Evolutionary conservation across 177 flowering plant species (phyloP).

Genomic region (Vitis hybrid): DNA sequence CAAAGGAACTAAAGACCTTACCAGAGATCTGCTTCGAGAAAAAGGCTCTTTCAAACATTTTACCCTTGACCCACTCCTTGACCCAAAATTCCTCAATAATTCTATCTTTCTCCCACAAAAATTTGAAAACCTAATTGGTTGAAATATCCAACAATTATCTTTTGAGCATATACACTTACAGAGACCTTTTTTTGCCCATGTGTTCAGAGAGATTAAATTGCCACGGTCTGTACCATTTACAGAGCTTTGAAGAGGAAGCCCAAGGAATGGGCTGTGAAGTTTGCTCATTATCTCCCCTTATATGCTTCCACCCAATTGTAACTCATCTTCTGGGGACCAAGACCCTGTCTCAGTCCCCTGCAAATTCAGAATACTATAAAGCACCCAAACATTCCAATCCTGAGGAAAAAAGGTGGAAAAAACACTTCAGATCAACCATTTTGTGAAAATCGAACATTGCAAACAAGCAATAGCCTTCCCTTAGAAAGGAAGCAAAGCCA

Average conservation of each 20-base stretch:
- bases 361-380: constrained; percentile 6
- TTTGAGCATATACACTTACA: constrained; percentile 35
- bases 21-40: constrained; percentile 49
- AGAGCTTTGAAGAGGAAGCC: constrained; percentile 40
- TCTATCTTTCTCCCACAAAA: constrained; percentile 54
- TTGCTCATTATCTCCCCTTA: constrained; percentile 49
- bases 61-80: constrained; percentile 41
- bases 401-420: constrained; percentile 2
- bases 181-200: constrained; percentile 23
- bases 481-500: too few species aligned
- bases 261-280: constrained; percentile 54
- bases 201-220: constrained; percentile 14
- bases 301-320: constrained; percentile 3
- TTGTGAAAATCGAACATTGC: too few species aligned
- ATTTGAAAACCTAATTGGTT: constrained; percentile 48
- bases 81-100: constrained; percentile 32
- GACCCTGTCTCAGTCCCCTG: constrained; percentile 73
- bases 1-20: constrained; percentile 58
- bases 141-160: constrained; percentile 37
- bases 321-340: constrained; percentile 67
- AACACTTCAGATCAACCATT: too few species aligned
- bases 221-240: constrained; percentile 27
- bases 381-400: constrained; percentile 23
- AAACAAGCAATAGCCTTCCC: too few species aligned
- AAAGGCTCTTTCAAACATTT: constrained; percentile 61